Base-by-base conservation (phyloP, 2,329 filamentous ascomycete genomes). In the Thielaviopsis punctulata region DNA sequence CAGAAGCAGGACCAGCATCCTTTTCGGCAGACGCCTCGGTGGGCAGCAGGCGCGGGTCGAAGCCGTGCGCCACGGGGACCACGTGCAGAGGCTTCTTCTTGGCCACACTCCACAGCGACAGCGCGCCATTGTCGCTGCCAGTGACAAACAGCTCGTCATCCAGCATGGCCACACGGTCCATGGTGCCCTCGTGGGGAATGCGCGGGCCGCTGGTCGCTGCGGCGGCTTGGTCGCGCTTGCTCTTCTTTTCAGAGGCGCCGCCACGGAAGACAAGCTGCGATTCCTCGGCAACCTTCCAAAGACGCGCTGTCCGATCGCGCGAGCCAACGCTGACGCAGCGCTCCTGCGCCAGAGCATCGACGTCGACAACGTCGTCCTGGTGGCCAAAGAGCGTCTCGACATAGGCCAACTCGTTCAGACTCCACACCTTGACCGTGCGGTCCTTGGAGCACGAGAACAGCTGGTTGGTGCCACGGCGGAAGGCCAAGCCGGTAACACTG, bases 251-350 rank as follows among this genome's bases (percentile, higher is more conserved):
- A 23, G 73, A 70, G 43, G 80, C 84, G 56, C 88, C 87, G 54
- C 89, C 90, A 47, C 90, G 82, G 67, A 96, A 98, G 1, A 96
- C 89, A 6, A 98, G 77, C 64, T 98, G 92, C 1, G 84, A 86
- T 68, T 98, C 90, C 60, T 98, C 92, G 4, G 86, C 80, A 1
- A 98, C 89, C 66, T 95, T 95, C 92, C 92, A 98, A 59, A 95
- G 69, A 54, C 92, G 76, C 39, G 90, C 92, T 2, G 89, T 95
- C 53, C 90, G 81, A 65, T 98, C 92, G 58, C 92, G 76, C 5
- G 87, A 84, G 52, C 92, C 92, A 18, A 95, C 92, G 56, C 83
- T 92, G 55, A 96, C 75, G 63, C 92, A 95, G 48, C 87, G 82
- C 65, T 96, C 92, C 59, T 88, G 80, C 1, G 83, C 81, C 56